A percentile compares a stretch with the other conserved stretches of the same genome.
Evolutionary conservation across 225 moss, liverwort and hornwort species (phyloP).

Genomic region (Rhytidiadelphus loreus): DNA sequence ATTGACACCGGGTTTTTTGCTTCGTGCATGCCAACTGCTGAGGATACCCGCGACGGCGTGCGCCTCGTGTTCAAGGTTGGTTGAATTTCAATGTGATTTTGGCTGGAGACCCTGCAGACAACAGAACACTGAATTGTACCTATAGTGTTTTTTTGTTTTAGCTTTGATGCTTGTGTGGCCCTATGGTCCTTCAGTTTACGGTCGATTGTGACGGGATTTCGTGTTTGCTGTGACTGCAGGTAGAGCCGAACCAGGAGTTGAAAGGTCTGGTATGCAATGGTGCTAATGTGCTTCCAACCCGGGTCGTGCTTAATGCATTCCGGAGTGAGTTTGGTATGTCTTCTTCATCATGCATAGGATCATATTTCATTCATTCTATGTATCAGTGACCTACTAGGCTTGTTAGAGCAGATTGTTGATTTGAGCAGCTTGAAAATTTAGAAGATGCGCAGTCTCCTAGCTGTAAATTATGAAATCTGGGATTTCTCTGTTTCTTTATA

Average conservation of each 20-base stretch:
- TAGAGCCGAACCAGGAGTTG: conserved; percentile 96
- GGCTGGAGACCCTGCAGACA: not conserved
- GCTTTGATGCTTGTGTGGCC: not conserved
- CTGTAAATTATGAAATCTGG: not conserved
- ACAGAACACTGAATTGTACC: not conserved
- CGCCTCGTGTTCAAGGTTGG: conserved; percentile 95
- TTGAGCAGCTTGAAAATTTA: not conserved
- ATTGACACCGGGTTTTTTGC: conserved; percentile 91
- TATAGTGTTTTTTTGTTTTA: not conserved
- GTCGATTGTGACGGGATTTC: not conserved
- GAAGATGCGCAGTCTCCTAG: not conserved
- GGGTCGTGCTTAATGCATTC: conserved; percentile 82
- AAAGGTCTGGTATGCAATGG: conserved; percentile 92
- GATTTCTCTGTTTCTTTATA: not conserved
- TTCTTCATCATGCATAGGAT: not conserved
- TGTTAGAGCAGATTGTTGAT: not conserved
- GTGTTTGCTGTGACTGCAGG: conserved; percentile 34
- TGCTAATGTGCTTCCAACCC: conserved; percentile 90
- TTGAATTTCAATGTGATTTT: not conserved
- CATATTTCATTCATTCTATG: not conserved
- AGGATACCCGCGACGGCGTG: conserved; percentile 96
- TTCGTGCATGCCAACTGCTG: conserved; percentile 96
- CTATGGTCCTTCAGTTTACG: not conserved
- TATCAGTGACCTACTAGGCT: not conserved
- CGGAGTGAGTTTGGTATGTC: conserved; percentile 67